Evolutionary conservation across 805 yeast species (phyloP), one percentile per base, ranked within the genome.

Genomic region (Vanderwaltozyma yarrowii): DNA sequence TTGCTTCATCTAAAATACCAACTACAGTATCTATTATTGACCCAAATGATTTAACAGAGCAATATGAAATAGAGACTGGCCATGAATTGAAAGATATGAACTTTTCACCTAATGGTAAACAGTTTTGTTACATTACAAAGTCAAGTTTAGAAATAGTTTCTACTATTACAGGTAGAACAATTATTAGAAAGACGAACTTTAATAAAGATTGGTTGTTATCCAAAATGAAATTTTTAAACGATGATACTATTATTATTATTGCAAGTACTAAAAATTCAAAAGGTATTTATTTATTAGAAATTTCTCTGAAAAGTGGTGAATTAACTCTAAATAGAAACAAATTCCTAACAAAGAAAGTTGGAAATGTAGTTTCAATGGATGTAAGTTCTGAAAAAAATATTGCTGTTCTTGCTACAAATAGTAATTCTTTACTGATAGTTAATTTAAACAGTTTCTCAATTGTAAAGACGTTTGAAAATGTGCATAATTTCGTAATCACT

Each of bases 401-500:
- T 10, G 54, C 58, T 27, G 68, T 73, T 20, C 44, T 72, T 20
- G 65, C 76, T 5, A 60, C 65, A 4, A 69, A 69, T 43, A 89
- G 82, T 47, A 71, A 76, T 45, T 73, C 92, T 2, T 62, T 87
- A 11, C 60, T 74, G 1, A 47, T 87, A 14, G 56, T 78, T 13
- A 68, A 71, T 31, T 55, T 71, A 13, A 61, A 66, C 2, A 73
- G 69, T 42, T 70, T 87, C 41, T 66, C 69, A 32, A 58, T 70
- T 11, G 48, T 75, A 23, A 73, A 70, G 39, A 61, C 67, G 7
- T 62, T 75, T 38, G 70, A 70, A 31, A 72, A 80, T 42, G 76
- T 81, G 38, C 96, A 87, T 56, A 64, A 70, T 8, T 82, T 83
- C 56, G 85, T 92, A 20, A 76, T 86, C 36, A 86, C 95, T 0